Base-by-base conservation (phyloP, 495 filamentous ascomycete species). In the Aspergillus hancockii region DNA sequence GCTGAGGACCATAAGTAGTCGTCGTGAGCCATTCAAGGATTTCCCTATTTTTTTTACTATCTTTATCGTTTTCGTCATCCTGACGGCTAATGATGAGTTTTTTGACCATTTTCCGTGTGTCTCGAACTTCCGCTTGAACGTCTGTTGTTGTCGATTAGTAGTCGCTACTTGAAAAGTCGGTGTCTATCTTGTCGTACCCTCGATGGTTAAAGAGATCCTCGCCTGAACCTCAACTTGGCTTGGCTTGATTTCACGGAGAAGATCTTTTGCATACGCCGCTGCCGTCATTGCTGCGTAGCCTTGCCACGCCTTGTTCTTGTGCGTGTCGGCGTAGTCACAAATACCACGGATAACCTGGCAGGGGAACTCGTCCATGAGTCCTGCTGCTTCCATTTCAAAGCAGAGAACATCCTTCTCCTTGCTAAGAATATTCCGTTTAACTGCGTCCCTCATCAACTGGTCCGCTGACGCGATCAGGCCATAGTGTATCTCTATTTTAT, bases 181-280 rank as follows among this genome's bases (percentile, higher is more conserved):
- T 12, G n/a, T 40, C 36, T 40, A 40, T n/a, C 9, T 40, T n/a
- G 25, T 28, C 25, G 25, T 40, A n/a, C 36, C 36, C 36, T 40
- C 16, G 2, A 40, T 2, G 36, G 3, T 40, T 40, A 2, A 4
- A 9, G 36, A n/a, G 36, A 40, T 40, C 36, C 3, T 40, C 36
- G 2, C 16, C 16, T 40, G 10, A 40, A 10, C 16, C 36, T 38
- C 30, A 40, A 36, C 51, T 3, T 40, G 1, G 12, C 8, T 23
- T 28, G 25, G 40, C 1, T 13, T 23, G 18, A 61, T 51, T 18
- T 28, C 45, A 34, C 21, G 10, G 1, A 72, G 67, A 32, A 73
- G 52, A 12, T 72, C 66, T 58, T 66, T 69, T 13, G 68, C 63
- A 57, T 71, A 75, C 5, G 67, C 71, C 1, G 71, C 71, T 9